These are phyloP conservation scores for Sporothrix globosa DNA, from an alignment of 2,329 filamentous ascomycete genomes.

Conservation along the genomic window DNA sequence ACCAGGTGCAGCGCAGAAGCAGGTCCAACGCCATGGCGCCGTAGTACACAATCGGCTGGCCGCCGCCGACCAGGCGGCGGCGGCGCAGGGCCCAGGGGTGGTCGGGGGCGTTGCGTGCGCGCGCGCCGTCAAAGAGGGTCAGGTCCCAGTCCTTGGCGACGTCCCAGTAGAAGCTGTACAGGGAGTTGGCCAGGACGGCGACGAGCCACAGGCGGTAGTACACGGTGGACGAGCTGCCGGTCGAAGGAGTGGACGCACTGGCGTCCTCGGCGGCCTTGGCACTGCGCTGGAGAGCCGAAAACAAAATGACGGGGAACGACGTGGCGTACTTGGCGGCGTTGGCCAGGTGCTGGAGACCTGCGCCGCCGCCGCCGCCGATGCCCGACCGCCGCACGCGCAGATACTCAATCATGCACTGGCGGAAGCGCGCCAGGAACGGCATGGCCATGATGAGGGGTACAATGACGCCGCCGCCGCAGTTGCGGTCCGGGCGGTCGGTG, in stretches of 20 bases:
- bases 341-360: slow-evolving; percentile 84
- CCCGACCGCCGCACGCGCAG: slow-evolving; percentile 62
- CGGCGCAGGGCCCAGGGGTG: slow-evolving; percentile 78
- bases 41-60: slow-evolving; percentile 75
- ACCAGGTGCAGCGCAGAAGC: slow-evolving; percentile 85
- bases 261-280: slow-evolving; percentile 48
- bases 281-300: slow-evolving; percentile 73
- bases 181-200: slow-evolving; percentile 78
- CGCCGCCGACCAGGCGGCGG: slow-evolving; percentile 67
- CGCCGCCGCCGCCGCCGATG: slow-evolving; percentile 55
- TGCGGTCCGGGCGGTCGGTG: slow-evolving; percentile 78
- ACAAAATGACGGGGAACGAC: slow-evolving; percentile 86
- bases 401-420: slow-evolving; percentile 92
- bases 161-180: slow-evolving; percentile 99
- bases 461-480: slow-evolving; percentile 75
- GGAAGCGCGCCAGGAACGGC: slow-evolving; percentile 81
- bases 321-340: slow-evolving; percentile 96
- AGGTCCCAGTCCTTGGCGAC: slow-evolving; percentile 96
- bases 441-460: slow-evolving; percentile 83
- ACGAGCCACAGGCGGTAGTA: slow-evolving; percentile 66
- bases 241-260: slow-evolving; percentile 35
- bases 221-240: slow-evolving; percentile 44
- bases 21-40: slow-evolving; percentile 76
- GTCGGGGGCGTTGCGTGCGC: slow-evolving; percentile 62
- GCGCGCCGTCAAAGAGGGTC: slow-evolving; percentile 68